Evolutionary conservation across 2,329 filamentous ascomycete species (phyloP).

Genomic region (Geosmithia morbida): DNA sequence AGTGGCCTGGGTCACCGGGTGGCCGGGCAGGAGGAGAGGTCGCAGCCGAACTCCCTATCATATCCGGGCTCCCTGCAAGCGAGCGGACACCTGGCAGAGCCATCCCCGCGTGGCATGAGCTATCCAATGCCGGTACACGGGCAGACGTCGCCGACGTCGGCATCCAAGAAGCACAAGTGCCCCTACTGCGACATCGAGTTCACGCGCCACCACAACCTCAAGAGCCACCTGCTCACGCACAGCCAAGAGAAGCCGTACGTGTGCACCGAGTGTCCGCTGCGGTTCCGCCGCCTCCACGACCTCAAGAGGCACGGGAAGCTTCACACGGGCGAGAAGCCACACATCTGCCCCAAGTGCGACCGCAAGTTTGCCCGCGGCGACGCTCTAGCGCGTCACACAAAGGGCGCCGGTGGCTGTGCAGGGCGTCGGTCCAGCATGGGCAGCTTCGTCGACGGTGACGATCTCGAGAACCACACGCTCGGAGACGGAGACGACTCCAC

Average conservation of each 20-base stretch:
- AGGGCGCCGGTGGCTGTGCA: conserved; percentile 89
- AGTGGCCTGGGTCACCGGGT: conserved; percentile 22
- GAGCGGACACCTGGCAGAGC: conserved; percentile 24
- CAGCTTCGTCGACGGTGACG: conserved; percentile 67
- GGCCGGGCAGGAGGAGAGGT: conserved; percentile 35
- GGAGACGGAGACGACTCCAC: conserved; percentile 37
- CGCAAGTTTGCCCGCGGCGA: conserved; percentile 91
- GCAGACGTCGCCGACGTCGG: conserved; percentile 42
- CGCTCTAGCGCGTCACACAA: conserved; percentile 86
- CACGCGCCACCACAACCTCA: conserved; percentile 92
- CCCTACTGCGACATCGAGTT: conserved; percentile 95
- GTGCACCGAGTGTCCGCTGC: conserved; percentile 83
- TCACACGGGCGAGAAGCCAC: conserved; percentile 89
- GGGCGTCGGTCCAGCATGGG: conserved; percentile 78
- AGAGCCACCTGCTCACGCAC: conserved; percentile 92
- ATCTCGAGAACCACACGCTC: conserved; percentile 38
- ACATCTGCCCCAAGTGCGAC: conserved; percentile 89
- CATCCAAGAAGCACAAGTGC: conserved; percentile 84
- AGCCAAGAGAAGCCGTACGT: conserved; percentile 97
- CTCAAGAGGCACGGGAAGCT: conserved; percentile 93
- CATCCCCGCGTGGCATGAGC: conserved; percentile 37
- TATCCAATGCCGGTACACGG: conserved; percentile 34
- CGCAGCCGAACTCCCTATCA: conserved; percentile 33
- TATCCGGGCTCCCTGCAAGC: conserved; percentile 38
- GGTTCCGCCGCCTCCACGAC: conserved; percentile 86